Conservation (phyloP, 176 grass and related monocot genomes). For the Chrysopogon serrulatus region DNA sequence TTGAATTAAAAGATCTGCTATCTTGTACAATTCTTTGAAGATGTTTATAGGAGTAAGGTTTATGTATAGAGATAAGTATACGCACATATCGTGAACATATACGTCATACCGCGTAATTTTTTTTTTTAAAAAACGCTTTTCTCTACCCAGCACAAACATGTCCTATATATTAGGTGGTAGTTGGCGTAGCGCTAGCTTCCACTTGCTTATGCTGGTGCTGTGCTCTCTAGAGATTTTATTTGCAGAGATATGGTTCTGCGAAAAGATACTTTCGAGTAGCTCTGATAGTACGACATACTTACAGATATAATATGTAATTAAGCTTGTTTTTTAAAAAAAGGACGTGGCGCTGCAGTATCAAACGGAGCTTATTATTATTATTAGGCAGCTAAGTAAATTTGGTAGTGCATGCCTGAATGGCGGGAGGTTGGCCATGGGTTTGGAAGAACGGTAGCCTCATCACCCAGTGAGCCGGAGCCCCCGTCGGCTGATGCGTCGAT, state of each 20-base stretch:
- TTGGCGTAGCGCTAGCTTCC: background rate
- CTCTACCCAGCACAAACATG: too few relatives aligned
- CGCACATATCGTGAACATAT: too few relatives aligned
- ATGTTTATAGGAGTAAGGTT: too few relatives aligned
- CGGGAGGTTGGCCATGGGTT: slow-evolving; percentile 35
- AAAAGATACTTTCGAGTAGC: background rate
- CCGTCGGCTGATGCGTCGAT: background rate
- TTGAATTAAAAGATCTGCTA: too few relatives aligned
- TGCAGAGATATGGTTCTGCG: background rate
- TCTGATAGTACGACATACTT: background rate
- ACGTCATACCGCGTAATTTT: too few relatives aligned
- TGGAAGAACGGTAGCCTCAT: slow-evolving; percentile 64
- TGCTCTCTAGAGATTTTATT: background rate
- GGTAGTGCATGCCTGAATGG: slow-evolving; percentile 65
- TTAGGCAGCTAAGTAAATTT: background rate
- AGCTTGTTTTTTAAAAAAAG: background rate
- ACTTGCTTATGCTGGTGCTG: too few relatives aligned
- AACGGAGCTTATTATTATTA: background rate
- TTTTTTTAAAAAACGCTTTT: too few relatives aligned
- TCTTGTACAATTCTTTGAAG: too few relatives aligned
- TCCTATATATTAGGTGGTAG: background rate
- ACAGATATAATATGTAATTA: too few relatives aligned
- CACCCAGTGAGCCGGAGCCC: slow-evolving; percentile 32
- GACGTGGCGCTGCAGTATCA: background rate
- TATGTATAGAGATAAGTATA: too few relatives aligned